phyloP scores from a whole-genome alignment of 495 filamentous ascomycete species.

The Penicillium paradoxum region DNA sequence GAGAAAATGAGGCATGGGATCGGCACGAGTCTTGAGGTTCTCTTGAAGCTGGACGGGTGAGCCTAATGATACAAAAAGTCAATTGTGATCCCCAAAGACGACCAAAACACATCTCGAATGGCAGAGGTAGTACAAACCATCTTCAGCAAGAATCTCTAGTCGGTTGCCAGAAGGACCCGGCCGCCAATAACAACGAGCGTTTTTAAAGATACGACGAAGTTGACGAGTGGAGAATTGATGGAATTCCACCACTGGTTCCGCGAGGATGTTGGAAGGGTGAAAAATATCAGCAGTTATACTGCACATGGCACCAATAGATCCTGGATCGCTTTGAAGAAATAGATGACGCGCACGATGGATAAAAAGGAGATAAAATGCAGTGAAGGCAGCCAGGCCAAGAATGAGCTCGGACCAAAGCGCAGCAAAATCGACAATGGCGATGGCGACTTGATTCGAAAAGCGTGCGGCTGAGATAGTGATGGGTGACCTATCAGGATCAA shows the following conservation, averaged over 20 bases:
- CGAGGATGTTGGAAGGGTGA: slow-evolving; percentile 29
- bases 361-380: slow-evolving; percentile 26
- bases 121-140: slow-evolving; percentile 19
- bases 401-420: slow-evolving; percentile 33
- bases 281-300: slow-evolving; percentile 38
- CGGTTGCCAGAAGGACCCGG: slow-evolving; percentile 26
- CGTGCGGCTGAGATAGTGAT: slow-evolving; percentile 22
- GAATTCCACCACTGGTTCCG: slow-evolving; percentile 27
- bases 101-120: too few relatives aligned
- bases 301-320: slow-evolving; percentile 41
- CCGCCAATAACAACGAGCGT: slow-evolving; percentile 34
- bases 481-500: slow-evolving; percentile 28
- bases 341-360: slow-evolving; percentile 30
- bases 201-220: slow-evolving; percentile 30
- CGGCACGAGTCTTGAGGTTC: slow-evolving; percentile 21
- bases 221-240: slow-evolving; percentile 39
- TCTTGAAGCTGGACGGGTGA: slow-evolving; percentile 26
- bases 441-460: slow-evolving; percentile 27
- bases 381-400: slow-evolving; percentile 20
- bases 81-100: not conserved
- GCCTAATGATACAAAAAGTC: slow-evolving; percentile 15
- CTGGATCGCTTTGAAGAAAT: slow-evolving; percentile 37
- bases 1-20: slow-evolving; percentile 39
- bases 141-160: slow-evolving; percentile 33
- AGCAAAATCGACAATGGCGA: slow-evolving; percentile 31